A percentile compares a stretch with the other conserved stretches of the same genome.
Evolutionary conservation across 2,329 filamentous ascomycete species (phyloP).

Genomic region (Albophoma yamanashiensis): DNA sequence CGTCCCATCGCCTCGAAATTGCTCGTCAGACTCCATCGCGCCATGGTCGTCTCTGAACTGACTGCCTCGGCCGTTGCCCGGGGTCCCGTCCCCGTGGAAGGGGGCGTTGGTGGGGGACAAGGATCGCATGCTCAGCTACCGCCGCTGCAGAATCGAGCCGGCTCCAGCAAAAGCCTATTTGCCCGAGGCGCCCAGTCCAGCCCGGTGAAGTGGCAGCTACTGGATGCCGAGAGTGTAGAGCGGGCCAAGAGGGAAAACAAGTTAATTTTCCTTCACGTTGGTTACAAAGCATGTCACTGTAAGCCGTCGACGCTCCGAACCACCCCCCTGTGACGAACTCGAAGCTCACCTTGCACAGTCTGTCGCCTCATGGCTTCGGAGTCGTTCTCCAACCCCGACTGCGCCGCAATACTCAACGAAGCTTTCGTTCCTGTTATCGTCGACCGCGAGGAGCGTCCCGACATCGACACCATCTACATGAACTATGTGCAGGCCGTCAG

Average conservation of each 20-base stretch:
- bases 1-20: not conserved
- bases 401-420: slow-evolving; percentile 73
- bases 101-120: slow-evolving; percentile 7
- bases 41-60: slow-evolving; percentile 17
- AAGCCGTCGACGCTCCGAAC: slow-evolving; percentile 23
- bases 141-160: slow-evolving; percentile 24
- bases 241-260: slow-evolving; percentile 75
- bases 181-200: slow-evolving; percentile 69
- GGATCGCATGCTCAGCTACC: slow-evolving; percentile 4
- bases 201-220: slow-evolving; percentile 83
- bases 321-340: not conserved
- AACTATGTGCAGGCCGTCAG: slow-evolving; percentile 94
- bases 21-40: not conserved
- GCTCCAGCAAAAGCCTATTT: slow-evolving; percentile 36
- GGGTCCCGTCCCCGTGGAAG: slow-evolving; percentile 14
- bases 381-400: slow-evolving; percentile 73
- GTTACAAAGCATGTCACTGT: slow-evolving; percentile 95
- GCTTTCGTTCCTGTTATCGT: slow-evolving; percentile 87
- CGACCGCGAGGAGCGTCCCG: slow-evolving; percentile 86
- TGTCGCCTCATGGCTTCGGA: slow-evolving; percentile 89
- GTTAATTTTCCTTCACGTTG: slow-evolving; percentile 86
- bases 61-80: slow-evolving; percentile 22
- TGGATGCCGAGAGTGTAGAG: slow-evolving; percentile 65
- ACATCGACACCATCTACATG: slow-evolving; percentile 95
- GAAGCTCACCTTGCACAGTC: slow-evolving; percentile 33